These are phyloP conservation scores for Pelargonium fulgidum DNA, from an alignment of 441 rosid species.

Conservation along the genomic window DNA sequence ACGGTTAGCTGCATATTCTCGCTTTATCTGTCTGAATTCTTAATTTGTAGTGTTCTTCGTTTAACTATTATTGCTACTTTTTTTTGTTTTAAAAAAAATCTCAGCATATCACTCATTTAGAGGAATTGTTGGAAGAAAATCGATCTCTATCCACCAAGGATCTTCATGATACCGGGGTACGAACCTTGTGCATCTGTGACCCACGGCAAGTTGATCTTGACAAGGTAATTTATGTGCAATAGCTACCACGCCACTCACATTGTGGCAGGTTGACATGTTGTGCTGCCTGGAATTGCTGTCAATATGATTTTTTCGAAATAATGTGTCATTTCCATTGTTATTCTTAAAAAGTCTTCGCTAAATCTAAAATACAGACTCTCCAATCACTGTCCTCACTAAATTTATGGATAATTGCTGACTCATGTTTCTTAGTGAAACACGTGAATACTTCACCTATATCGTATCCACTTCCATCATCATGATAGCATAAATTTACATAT, in stretches of 20 bases:
- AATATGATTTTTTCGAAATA: too few relatives aligned
- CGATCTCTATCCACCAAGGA: constrained; percentile 38
- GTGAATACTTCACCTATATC: too few relatives aligned
- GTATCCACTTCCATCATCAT: too few relatives aligned
- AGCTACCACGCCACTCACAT: too few relatives aligned
- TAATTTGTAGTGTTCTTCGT: constrained; percentile 6
- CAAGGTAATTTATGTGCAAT: constrained; percentile 37
- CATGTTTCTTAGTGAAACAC: too few relatives aligned
- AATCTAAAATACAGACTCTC: too few relatives aligned
- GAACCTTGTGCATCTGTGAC: constrained; percentile 54
- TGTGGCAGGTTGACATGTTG: constrained; percentile 3
- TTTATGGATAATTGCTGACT: too few relatives aligned
- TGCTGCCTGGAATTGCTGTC: not conserved
- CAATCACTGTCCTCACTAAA: too few relatives aligned
- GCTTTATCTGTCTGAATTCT: constrained; percentile 11
- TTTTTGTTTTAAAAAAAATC: not conserved
- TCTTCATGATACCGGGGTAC: constrained; percentile 56
- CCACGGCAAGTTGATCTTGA: constrained; percentile 39
- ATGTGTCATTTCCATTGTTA: too few relatives aligned
- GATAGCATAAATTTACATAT: not conserved
- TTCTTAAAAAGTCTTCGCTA: too few relatives aligned
- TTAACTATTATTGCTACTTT: constrained; percentile 17
- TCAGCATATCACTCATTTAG: constrained; percentile 48
- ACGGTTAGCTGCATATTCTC: constrained; percentile 37
- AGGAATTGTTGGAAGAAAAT: constrained; percentile 45